Evolutionary conservation across 768 basidiomycete genomes (phyloP).

Genomic region (Sporobolomyces pararoseus): DNA sequence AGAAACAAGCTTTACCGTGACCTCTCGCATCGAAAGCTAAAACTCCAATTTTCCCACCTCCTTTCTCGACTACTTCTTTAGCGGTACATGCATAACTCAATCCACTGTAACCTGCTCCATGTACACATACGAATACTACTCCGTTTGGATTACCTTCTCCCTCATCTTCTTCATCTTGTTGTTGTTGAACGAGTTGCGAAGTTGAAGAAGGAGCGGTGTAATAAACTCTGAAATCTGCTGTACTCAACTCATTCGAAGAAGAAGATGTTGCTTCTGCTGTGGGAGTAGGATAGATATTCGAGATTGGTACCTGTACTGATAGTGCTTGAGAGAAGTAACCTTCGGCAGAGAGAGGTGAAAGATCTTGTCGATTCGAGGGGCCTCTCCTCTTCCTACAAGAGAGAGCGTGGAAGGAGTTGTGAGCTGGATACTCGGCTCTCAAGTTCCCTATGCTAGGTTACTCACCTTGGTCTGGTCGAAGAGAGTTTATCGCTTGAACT

Average conservation of each 20-base stretch:
- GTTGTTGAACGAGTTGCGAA: neutral
- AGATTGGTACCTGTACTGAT: conserved; percentile 64
- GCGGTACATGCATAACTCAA: conserved; percentile 86
- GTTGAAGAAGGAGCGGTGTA: conserved; percentile 31
- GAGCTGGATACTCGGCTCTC: too few relatives aligned
- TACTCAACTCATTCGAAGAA: too few relatives aligned
- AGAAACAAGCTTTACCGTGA: conserved; percentile 66
- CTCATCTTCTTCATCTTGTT: conserved; percentile 3
- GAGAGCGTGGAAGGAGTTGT: too few relatives aligned
- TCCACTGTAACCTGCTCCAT: conserved; percentile 91
- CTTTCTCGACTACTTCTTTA: conserved; percentile 63
- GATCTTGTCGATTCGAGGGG: conserved; percentile 49
- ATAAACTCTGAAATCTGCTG: conserved; percentile 61
- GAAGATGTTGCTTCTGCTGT: conserved; percentile 49
- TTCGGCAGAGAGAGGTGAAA: conserved; percentile 70
- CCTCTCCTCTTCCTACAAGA: neutral
- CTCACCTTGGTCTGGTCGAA: neutral
- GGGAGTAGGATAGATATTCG: neutral
- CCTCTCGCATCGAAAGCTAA: conserved; percentile 76
- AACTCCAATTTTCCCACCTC: conserved; percentile 67
- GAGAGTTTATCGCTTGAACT: neutral
- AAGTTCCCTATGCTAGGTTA: too few relatives aligned
- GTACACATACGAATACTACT: conserved; percentile 83
- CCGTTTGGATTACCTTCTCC: conserved; percentile 33
- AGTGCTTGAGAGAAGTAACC: conserved; percentile 74